Base-by-base conservation (phyloP, 768 basidiomycete genomes). In the Amanita pallidorosea region DNA sequence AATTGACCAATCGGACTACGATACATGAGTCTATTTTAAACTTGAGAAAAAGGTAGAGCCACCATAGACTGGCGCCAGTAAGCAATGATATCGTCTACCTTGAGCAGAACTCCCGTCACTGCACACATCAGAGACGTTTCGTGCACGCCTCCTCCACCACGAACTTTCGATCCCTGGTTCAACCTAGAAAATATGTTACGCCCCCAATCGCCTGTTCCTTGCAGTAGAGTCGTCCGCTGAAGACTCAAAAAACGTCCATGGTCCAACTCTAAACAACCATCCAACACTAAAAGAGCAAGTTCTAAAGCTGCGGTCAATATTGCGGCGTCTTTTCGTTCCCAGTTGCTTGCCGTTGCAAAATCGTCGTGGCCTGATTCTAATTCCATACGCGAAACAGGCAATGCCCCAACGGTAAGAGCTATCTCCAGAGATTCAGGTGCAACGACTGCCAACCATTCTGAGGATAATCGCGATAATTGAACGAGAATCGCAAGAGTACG, bases 351-450 rank as follows among this genome's bases (percentile, higher is more conserved):
- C 53, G 52, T 61, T 18, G 54, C 54, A 40, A 55, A 63, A 37
- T 66, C 64, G 2, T 65, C 68, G 27, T 56, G 55, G 34, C 69
- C 69, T 8, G 65, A 64, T 3, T 67, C 65, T n/a, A 51, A 54
- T 35, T 71, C 69, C 6, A 68, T 61, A 54, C 58, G 64, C 15
- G 81, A 77, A 25, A 84, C 64, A 7, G 82, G 81, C 43, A 75
- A 71, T 5, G 82, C 81, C 0, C 91, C 90, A 27, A 95, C 57
- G 0, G 85, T 83, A 20, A 93, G 67, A 1, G 90, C 90, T 18
- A 98, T 72, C 59, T 95, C 90, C 47, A 98, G 65, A 4, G 83
- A 71, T 55, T 88, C 83, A 0, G 93, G 92, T 2, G 83, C 88
- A 45, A 96, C 69, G 8, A 95, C 72, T 6, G 81, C 74, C 40